Evolutionary conservation across 768 basidiomycete species (phyloP).

Genomic region (Mycena chlorophos): DNA sequence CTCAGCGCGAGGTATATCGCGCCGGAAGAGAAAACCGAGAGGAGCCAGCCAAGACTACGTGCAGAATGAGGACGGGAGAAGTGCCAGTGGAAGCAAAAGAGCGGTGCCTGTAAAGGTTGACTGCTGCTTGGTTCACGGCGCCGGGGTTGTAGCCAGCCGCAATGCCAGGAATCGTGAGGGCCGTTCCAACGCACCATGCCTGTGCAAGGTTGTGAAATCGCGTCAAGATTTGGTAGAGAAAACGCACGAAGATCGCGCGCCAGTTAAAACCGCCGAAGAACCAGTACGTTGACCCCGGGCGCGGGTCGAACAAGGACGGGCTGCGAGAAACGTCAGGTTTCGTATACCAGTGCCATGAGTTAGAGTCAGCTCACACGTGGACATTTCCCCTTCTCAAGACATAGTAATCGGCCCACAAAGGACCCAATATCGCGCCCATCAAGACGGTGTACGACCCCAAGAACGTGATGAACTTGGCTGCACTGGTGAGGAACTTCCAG

Average conservation of each 20-base stretch:
- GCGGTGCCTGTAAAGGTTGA: constrained; percentile 13
- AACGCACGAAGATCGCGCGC: constrained; percentile 17
- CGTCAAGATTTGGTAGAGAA: neutral
- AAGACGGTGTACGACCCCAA: constrained; percentile 19
- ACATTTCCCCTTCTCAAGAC: constrained; percentile 16
- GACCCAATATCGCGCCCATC: constrained; percentile 18
- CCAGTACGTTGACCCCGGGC: constrained; percentile 17
- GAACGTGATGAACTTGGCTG: constrained; percentile 21
- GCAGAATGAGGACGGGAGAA: neutral
- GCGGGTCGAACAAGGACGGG: constrained; percentile 16
- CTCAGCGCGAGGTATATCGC: constrained; percentile 13
- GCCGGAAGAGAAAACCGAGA: constrained; percentile 15
- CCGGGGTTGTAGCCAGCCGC: constrained; percentile 13
- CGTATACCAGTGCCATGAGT: neutral
- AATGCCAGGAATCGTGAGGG: constrained; percentile 18
- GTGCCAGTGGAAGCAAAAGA: neutral
- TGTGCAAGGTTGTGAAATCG: neutral
- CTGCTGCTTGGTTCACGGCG: constrained; percentile 11
- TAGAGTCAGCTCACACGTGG: constrained; percentile 14
- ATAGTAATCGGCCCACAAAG: constrained; percentile 20
- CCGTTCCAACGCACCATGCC: constrained; percentile 19
- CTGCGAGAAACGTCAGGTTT: neutral
- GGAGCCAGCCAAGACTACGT: constrained; percentile 17
- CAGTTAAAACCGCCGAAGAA: constrained; percentile 21
- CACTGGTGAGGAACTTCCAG: constrained; percentile 25